A percentile compares a stretch with the other conserved stretches of the same genome.
Conservation (phyloP, 2,329 filamentous ascomycete genomes). For the Sphaerulina vaccinii region DNA sequence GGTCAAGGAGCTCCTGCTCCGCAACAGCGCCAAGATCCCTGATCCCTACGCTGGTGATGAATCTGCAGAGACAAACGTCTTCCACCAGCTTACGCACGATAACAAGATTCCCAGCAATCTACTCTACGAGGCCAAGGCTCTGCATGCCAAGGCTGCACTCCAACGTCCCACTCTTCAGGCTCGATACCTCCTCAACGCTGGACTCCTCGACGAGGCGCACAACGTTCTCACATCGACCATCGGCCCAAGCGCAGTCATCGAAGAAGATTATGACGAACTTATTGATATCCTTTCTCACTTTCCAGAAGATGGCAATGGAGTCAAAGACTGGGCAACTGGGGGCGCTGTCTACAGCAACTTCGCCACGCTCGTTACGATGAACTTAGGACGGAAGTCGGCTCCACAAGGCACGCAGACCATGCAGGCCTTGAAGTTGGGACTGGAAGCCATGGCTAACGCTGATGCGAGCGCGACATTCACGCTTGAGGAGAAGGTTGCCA, state of each 20-base stretch:
- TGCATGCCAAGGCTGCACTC: conserved; percentile 72
- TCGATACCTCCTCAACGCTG: conserved; percentile 74
- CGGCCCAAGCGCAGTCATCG: conserved; percentile 77
- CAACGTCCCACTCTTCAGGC: conserved; percentile 71
- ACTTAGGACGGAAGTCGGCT: conserved; percentile 34
- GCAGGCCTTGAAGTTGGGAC: conserved; percentile 36
- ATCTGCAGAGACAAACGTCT: conserved; percentile 26
- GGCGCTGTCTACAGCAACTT: conserved; percentile 67
- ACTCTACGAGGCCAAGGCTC: conserved; percentile 84
- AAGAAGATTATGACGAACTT: conserved; percentile 72
- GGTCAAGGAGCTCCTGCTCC: conserved; percentile 58
- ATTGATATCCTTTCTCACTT: conserved; percentile 71
- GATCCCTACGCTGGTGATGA: conserved; percentile 26
- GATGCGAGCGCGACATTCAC: conserved; percentile 46
- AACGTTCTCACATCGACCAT: conserved; percentile 76
- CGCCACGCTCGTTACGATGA: conserved; percentile 22
- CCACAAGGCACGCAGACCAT: conserved; percentile 33
- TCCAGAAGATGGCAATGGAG: conserved; percentile 45
- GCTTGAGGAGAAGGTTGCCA: conserved; percentile 64
- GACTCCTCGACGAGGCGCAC: conserved; percentile 68
- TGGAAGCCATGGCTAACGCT: conserved; percentile 42
- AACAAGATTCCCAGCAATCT: conserved; percentile 72
- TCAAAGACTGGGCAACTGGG: conserved; percentile 70
- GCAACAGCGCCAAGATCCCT: conserved; percentile 67
- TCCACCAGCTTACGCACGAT: conserved; percentile 41